phyloP scores from a whole-genome alignment of 1,139 yeast genomes.

The Debaryomycetaceae sp. region DNA sequence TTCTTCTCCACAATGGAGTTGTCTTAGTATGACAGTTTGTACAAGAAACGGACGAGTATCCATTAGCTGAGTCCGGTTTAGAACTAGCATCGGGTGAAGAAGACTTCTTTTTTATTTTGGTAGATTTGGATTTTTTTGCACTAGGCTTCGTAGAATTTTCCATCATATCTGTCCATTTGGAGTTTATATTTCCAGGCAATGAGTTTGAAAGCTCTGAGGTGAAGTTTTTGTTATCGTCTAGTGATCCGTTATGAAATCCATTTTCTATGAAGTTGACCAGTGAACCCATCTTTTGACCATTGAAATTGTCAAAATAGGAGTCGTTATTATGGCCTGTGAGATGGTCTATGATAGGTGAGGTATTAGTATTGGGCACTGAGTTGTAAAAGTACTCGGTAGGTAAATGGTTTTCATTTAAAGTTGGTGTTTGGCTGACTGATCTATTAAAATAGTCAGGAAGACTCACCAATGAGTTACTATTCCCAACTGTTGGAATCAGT shows the following conservation, averaged over 20 bases:
- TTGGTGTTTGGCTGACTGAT: constrained; percentile 15
- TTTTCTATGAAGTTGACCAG: not conserved
- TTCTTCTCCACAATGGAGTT: constrained; percentile 59
- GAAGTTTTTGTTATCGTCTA: constrained; percentile 1
- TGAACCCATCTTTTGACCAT: constrained; percentile 2
- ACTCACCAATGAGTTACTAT: constrained; percentile 23
- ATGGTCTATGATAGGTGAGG: constrained; percentile 3
- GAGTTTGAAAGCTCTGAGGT: constrained; percentile 1
- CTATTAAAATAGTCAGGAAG: constrained; percentile 21
- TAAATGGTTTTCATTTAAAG: not conserved
- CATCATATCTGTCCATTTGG: constrained; percentile 1
- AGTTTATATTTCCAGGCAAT: constrained; percentile 1
- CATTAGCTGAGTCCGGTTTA: constrained; percentile 5
- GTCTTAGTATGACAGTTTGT: constrained; percentile 55
- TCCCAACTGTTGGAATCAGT: constrained; percentile 13
- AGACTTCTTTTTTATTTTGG: constrained; percentile 4
- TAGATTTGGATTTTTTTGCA: constrained; percentile 3
- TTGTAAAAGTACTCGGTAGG: constrained; percentile 1
- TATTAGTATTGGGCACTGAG: constrained; percentile 1
- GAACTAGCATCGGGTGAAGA: constrained; percentile 3
- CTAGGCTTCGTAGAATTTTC: constrained; percentile 3
- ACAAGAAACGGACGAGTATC: constrained; percentile 23
- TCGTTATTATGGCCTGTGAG: constrained; percentile 1
- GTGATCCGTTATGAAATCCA: constrained; percentile 1
- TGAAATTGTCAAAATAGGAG: constrained; percentile 6